Conservation (phyloP, 768 basidiomycete genomes). For the Lactifluus subvellereus region DNA sequence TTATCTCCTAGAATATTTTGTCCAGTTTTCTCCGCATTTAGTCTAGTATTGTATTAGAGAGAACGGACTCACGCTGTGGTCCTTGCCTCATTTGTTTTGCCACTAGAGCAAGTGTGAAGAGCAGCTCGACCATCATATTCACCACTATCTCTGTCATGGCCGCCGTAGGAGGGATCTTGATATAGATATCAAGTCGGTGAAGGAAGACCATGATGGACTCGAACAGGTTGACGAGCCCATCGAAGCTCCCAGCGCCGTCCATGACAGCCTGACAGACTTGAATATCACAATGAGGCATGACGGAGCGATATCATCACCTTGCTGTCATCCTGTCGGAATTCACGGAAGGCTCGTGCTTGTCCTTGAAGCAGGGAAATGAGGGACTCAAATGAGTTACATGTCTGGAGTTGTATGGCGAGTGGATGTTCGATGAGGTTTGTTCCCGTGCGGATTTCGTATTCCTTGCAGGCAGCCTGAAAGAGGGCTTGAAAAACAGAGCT, state of each 20-base stretch:
- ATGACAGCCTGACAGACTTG: not conserved
- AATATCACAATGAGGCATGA: not conserved
- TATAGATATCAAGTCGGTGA: not conserved
- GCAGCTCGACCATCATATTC: not conserved
- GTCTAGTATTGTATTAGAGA: not conserved
- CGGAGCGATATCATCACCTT: not conserved
- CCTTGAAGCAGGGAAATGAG: not conserved
- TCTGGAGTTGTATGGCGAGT: not conserved
- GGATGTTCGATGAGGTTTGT: not conserved
- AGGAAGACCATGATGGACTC: not conserved
- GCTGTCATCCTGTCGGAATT: not conserved
- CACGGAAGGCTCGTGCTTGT: not conserved
- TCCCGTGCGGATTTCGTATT: not conserved
- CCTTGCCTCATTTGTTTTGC: not conserved
- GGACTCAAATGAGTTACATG: not conserved
- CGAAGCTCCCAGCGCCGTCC: not conserved
- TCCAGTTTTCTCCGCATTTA: not conserved
- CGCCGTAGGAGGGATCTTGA: not conserved
- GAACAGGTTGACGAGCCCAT: not conserved
- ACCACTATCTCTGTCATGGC: not conserved
- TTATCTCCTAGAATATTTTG: not conserved
- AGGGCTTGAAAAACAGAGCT: not conserved
- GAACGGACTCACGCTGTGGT: not conserved
- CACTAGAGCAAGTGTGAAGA: not conserved
- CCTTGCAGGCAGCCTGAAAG: not conserved